These are phyloP conservation scores for Ensete ventricosum DNA, from an alignment of 176 grass and related monocot genomes.

Conservation along the genomic window DNA sequence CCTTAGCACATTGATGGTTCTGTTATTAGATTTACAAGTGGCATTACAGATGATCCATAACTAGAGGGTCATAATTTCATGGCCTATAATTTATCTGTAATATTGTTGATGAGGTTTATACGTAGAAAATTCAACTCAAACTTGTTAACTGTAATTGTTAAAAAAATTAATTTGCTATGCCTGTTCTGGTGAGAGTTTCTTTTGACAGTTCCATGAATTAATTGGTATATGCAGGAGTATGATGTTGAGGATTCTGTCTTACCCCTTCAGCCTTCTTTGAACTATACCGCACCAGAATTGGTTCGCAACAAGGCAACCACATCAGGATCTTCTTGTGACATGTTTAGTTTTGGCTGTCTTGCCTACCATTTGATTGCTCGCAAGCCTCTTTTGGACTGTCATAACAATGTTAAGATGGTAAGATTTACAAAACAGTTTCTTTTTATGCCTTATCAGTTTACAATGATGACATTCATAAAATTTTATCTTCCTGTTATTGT, in stretches of 20 bases:
- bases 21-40: neutral
- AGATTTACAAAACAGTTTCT: neutral
- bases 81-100: neutral
- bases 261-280: slow-evolving; percentile 85
- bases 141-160: slow-evolving; percentile 6
- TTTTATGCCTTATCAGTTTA: neutral
- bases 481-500: neutral
- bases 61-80: neutral
- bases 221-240: slow-evolving; percentile 68
- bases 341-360: slow-evolving; percentile 96
- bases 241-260: slow-evolving; percentile 85
- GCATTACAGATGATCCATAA: neutral
- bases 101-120: neutral
- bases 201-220: slow-evolving; percentile 18
- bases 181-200: neutral
- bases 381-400: slow-evolving; percentile 84
- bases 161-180: neutral
- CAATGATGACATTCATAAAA: neutral
- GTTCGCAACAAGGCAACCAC: slow-evolving; percentile 63
- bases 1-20: neutral
- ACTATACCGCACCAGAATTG: slow-evolving; percentile 97
- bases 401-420: slow-evolving; percentile 99
- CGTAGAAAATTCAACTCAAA: neutral
- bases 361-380: slow-evolving; percentile 78
- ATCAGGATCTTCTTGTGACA: slow-evolving; percentile 59